Percentiles rank a stretch among this genome's conserved stretches.
These are phyloP conservation scores for Geotrichum aggregatum DNA, from an alignment of 1,139 yeast species.

Conservation along the genomic window DNA sequence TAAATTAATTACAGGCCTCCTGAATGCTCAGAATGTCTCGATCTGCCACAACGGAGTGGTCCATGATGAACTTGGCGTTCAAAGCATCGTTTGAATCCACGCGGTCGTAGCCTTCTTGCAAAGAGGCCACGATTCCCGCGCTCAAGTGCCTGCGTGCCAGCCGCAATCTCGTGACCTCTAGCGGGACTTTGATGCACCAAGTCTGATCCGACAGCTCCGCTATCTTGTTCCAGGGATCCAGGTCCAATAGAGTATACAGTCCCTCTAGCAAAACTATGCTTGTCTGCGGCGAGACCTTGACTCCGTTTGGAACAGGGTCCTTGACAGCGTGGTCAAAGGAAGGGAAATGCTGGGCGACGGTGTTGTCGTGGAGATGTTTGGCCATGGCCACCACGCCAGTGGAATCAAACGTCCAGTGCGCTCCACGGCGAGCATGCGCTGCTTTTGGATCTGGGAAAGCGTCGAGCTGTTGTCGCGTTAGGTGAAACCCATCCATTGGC, in stretches of 20 bases:
- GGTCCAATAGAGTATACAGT: constrained; percentile 38
- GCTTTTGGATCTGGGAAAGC: constrained; percentile 50
- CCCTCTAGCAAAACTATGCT: constrained; percentile 60
- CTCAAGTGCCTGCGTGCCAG: constrained; percentile 67
- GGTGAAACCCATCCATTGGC: constrained; percentile 83
- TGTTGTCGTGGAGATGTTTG: constrained; percentile 25
- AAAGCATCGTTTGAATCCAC: constrained; percentile 65
- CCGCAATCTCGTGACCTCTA: constrained; percentile 48
- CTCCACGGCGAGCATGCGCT: constrained; percentile 69
- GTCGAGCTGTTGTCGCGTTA: constrained; percentile 53
- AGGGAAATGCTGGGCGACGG: constrained; percentile 41
- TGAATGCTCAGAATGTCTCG: constrained; percentile 28
- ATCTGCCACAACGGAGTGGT: constrained; percentile 41
- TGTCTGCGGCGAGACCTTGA: constrained; percentile 41
- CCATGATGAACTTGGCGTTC: constrained; percentile 58
- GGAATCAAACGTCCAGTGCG: constrained; percentile 80
- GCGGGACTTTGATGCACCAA: constrained; percentile 46
- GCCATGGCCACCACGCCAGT: constrained; percentile 43
- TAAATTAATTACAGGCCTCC: background rate
- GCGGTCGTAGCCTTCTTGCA: constrained; percentile 58
- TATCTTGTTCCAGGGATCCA: constrained; percentile 39
- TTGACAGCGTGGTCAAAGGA: constrained; percentile 65
- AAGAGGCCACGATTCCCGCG: constrained; percentile 57
- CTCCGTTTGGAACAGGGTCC: constrained; percentile 59
- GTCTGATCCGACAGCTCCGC: constrained; percentile 35